Evolutionary conservation across 441 rosid genomes (phyloP), one percentile per base, ranked within the genome.

Genomic region (Bruguiera hainesii): DNA sequence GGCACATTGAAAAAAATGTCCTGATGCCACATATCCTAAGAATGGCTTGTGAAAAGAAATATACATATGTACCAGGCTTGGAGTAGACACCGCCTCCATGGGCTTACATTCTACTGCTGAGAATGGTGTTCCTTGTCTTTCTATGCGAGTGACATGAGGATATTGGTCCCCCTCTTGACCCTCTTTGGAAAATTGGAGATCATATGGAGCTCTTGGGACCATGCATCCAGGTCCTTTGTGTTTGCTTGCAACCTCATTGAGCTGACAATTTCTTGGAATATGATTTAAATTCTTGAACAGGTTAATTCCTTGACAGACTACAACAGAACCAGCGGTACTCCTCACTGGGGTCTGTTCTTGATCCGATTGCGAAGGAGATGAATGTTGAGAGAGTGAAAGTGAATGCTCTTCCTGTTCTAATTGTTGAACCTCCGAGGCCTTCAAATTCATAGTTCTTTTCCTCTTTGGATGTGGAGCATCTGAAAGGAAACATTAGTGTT

Each of bases 361-460:
- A 73, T 89, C 95, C 39, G 91, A 89, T 71, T 80, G 87, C 0
- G 91, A 89, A 2, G 91, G 87, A 6, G 95, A 87, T 1, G 95
- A 89, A 74, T 83, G 85, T 68, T 81, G 89, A 23, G 95, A 85
- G 50, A 83, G 83, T 0, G 90, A 81, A 53, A 80, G 89, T 39
- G 90, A 85, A 78, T 87, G 90, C 64, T 89, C 91, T 69, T 87
- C 95, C 62, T 81, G 87, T 50, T 89, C 90, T 11, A 78, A 80
- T 68, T 86, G 89, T 68, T 86, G 87, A 66, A 73, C 73, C 23
- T 79, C 92, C 78, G 77, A 80, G 21, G 60, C 68, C 49, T 73
- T 82, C 0, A 71, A 69, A 73, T 60, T 67, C 19, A 42, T 19
- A 18, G 73, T 67, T 72, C 81, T 82, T 65, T 73, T 78, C 83